Base-by-base conservation (phyloP, 2,329 filamentous ascomycete genomes). In the Rutstroemia sp. region DNA sequence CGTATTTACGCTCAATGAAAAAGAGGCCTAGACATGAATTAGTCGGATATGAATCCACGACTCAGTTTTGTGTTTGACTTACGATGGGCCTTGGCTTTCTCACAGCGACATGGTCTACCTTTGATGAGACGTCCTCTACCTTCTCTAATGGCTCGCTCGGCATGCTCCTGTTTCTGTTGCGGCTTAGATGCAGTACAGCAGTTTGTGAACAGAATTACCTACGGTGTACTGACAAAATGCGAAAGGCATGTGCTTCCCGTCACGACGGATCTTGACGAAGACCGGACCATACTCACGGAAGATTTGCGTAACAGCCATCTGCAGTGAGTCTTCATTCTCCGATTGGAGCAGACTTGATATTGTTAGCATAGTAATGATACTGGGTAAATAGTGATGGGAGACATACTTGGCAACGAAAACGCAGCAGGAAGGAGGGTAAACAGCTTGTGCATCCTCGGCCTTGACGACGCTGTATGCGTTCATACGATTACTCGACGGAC, bases 341-440 rank as follows among this genome's bases (percentile, higher is more conserved):
- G 71, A 66, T 61, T 80, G 75, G 0, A 79, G 73, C 2, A 86
- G 73, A 57, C 82, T 85, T 37, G 23, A 4, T 44, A 10, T 45
- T 37, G 30, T 47, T 25, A 58, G 54, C 41, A 44, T 25, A 52
- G 19, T 8, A 12, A 23, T 30, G 16, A 5, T n/a, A 49, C 23
- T 12, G 30, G 14, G 38, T 18, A 27, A 23, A 6, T 27, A n/a
- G 19, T 7, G 19, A 42, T 23, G 12, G 12, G 14, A 25, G 12
- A 74, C 79, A 73, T 75, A 86, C 83, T 86, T 86, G 34, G 83
- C 83, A 39, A 85, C 81, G 63, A 86, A 86, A 38, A 86, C 75
- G 64, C 83, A 86, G 41, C 79, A 78, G 7, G 75, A 76, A 0
- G 80, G 74, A 0, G 80, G 76, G 53, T 65, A 69, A 14, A 63